Base-by-base conservation (phyloP, 2,329 filamentous ascomycete species). In the Calonectria pauciramosa region DNA sequence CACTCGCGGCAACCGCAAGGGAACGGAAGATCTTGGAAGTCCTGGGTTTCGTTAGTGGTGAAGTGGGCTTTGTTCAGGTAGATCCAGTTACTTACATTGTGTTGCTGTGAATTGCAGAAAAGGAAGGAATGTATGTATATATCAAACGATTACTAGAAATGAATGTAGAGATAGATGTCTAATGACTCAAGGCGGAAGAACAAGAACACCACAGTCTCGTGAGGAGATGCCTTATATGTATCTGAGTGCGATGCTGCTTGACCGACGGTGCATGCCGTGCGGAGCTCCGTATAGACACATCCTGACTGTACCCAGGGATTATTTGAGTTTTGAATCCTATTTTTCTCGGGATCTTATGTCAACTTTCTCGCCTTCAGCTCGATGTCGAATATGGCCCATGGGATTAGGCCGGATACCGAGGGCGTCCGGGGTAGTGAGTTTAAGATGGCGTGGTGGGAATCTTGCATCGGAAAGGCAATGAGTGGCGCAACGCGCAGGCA, bases 21-120 rank as follows among this genome's bases (percentile, higher is more conserved):
- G 56, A 63, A 26, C 56, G 56, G 56, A 63, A 63, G 38, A 63
- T 16, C 36, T 41, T 63, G 14, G 56, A 63, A 63, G 56, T 41
- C 56, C 56, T 63, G n/a, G 14, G 9, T 26, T 26, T 7, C 38
- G 56, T 63, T 41, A 63, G 56, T 8, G 28, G 18, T 2, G 26
- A 28, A 2, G 7, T 20, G 2, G 16, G 4, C 4, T 10, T 28
- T n/a, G 14, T 23, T 7, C 3, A 3, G 26, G 2, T 14, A 16
- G 1, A 9, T 28, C 14, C 14, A 10, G 8, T 7, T 41, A 13
- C 56, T 63, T 30, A 63, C 56, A 63, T 63, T 26, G 34, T 63
- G 8, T 23, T n/a, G 8, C 30, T 32, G 30, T 41, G 9, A 41
- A 38, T 63, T 63, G 36, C 16, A 63, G 16, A 63, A 16, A 63